Conservation (phyloP, 208 protist genomes). For the Leishmania guyanensis region DNA sequence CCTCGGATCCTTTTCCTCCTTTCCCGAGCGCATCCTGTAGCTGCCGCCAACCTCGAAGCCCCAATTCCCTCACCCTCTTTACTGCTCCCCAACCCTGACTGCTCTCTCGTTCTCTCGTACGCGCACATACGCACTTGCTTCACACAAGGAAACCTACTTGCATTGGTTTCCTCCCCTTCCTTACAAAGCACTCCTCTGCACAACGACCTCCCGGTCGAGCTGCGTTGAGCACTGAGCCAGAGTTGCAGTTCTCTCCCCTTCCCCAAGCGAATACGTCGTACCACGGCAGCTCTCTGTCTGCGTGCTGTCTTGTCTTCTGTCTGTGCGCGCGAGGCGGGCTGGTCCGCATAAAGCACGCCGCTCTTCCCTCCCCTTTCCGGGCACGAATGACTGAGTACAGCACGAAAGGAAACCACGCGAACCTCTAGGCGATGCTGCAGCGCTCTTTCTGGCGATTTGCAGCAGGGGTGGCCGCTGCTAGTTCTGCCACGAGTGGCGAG, state of each 20-base stretch:
- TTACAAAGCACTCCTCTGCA: not conserved
- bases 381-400: not conserved
- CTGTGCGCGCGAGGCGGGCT: not conserved
- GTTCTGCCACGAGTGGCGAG: slow-evolving; percentile 4
- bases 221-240: not conserved
- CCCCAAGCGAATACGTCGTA: not conserved
- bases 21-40: not conserved
- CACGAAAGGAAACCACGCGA: not conserved
- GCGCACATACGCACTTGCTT: not conserved
- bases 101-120: not conserved
- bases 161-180: not conserved
- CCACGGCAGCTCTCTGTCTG: not conserved
- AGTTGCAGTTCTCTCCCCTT: not conserved
- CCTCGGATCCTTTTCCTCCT: not conserved
- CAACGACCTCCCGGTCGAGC: not conserved
- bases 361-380: not conserved
- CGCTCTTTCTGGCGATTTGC: slow-evolving; percentile 5
- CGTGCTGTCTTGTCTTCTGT: not conserved
- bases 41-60: not conserved
- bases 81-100: not conserved
- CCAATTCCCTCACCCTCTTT: not conserved
- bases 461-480: slow-evolving; percentile 3
- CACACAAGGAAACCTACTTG: not conserved
- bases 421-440: slow-evolving; percentile 10
- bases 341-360: not conserved